Percentiles rank a stretch among this genome's conserved stretches.
Evolutionary conservation across 441 rosid species (phyloP).

Genomic region (Eruca vesicaria): DNA sequence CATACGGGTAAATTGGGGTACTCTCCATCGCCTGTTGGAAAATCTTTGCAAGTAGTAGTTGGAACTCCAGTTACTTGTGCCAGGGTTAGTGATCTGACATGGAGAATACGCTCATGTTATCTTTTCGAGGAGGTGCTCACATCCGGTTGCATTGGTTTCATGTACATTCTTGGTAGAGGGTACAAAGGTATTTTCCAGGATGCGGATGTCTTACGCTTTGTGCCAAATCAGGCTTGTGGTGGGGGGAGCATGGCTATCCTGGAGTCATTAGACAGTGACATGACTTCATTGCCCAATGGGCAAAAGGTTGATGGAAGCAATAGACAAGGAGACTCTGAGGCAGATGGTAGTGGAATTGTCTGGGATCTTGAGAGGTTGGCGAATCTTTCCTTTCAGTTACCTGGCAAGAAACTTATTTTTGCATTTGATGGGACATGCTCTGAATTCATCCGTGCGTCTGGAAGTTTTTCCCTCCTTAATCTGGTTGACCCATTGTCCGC

Average conservation of each 20-base stretch:
- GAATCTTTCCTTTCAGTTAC: constrained; percentile 84
- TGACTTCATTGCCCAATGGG: constrained; percentile 59
- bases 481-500: constrained; percentile 99
- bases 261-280: constrained; percentile 84
- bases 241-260: constrained; percentile 99
- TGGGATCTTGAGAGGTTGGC: constrained; percentile 98
- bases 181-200: constrained; percentile 99
- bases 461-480: constrained; percentile 87
- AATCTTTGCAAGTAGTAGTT: constrained; percentile 88
- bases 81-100: constrained; percentile 77
- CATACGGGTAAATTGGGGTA: constrained; percentile 99
- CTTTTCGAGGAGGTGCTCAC: constrained; percentile 99
- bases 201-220: constrained; percentile 92
- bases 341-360: constrained; percentile 99
- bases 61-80: constrained; percentile 91
- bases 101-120: constrained; percentile 98
- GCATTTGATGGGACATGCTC: constrained; percentile 98
- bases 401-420: constrained; percentile 98
- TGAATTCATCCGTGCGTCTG: constrained; percentile 85
- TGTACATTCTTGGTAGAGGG: constrained; percentile 99
- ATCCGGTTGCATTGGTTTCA: constrained; percentile 95
- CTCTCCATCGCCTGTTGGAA: constrained; percentile 98
- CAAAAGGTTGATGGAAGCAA: constrained; percentile 70
- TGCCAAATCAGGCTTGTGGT: constrained; percentile 99
- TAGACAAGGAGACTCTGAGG: constrained; percentile 79